Evolutionary conservation across 805 yeast species (phyloP).

Genomic region (Blastobotrys terrestris): DNA sequence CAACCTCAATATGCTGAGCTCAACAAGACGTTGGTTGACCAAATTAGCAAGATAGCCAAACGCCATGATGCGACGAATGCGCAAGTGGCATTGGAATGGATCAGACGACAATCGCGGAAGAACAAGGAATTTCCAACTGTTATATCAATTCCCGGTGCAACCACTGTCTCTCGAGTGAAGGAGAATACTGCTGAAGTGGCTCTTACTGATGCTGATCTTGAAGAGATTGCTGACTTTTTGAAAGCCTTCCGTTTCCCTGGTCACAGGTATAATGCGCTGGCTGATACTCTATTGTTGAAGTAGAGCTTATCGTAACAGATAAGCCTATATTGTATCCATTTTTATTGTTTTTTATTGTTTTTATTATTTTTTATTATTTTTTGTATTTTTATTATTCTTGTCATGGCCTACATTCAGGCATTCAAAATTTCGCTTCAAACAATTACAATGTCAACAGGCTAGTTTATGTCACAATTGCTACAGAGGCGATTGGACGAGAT

Average conservation of each 20-base stretch:
- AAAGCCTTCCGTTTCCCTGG: constrained; percentile 46
- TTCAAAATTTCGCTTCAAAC: too few relatives aligned
- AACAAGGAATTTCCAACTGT: constrained; percentile 41
- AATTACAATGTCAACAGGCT: too few relatives aligned
- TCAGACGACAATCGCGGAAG: constrained; percentile 36
- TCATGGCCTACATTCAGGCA: too few relatives aligned
- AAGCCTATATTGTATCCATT: too few relatives aligned
- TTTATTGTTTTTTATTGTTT: too few relatives aligned
- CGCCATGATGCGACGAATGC: constrained; percentile 45
- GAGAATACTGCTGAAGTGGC: constrained; percentile 45
- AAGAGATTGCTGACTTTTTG: constrained; percentile 44
- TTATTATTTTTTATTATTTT: too few relatives aligned
- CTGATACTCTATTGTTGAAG: background rate
- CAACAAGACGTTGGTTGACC: constrained; percentile 46
- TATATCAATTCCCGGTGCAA: constrained; percentile 77
- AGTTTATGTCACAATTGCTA: too few relatives aligned
- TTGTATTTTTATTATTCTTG: too few relatives aligned
- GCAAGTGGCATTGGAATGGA: constrained; percentile 69
- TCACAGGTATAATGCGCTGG: constrained; percentile 37
- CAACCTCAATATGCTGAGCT: constrained; percentile 47
- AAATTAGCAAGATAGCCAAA: constrained; percentile 46
- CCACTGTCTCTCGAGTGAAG: constrained; percentile 50
- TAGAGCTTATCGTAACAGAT: too few relatives aligned
- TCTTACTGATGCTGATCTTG: constrained; percentile 54
- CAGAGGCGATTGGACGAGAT: too few relatives aligned